Base-by-base conservation (phyloP, 164 flowering plant genomes). In the Saururus chinensis region DNA sequence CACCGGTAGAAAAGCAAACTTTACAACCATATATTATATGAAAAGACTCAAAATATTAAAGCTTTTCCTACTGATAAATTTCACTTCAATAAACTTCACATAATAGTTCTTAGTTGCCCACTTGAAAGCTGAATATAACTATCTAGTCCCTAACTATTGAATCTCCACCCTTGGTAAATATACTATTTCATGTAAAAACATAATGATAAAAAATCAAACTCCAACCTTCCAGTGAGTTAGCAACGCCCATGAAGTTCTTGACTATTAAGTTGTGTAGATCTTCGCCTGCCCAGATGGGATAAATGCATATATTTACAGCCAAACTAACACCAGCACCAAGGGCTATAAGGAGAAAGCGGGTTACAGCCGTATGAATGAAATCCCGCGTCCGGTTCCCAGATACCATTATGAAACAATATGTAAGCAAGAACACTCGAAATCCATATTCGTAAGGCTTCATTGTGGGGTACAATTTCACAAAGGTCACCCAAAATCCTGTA, bases 261-360 rank as follows among this genome's bases (percentile, higher is more conserved):
- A 74, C 89, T 63, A 89, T 90, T 77, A 84, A 70, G 52, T 84
- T 83, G 72, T 92, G 98, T 59, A 92, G 71, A 71, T 87, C 96
- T 65, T 87, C 93, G 0, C 98, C 98, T 0, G 98, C 78, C 98
- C 98, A 92, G 14, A 88, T 88, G 40, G 98, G 98, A 63, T 69
- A 92, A n/a, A 92, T 74, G 48, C 73, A 80, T 30, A 84, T 80
- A 61, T 86, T 92, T 21, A 89, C 76, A 52, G 72, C 71, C 70
- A 88, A 71, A 62, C 80, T 57, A 42, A 88, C 79, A 41, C 68
- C 77, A 48, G 96, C 96, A 64, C 98, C 96, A 41, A 84, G 25
- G 13, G 71, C 92, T 68, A 92, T 92, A 19, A 92, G 79, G 56
- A 89, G 8, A 20, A 88, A 73, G n/a, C 96, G 78, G 57, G 75